Conservation (phyloP, 2,329 filamentous ascomycete species). For the Pseudogymnoascus sp. region DNA sequence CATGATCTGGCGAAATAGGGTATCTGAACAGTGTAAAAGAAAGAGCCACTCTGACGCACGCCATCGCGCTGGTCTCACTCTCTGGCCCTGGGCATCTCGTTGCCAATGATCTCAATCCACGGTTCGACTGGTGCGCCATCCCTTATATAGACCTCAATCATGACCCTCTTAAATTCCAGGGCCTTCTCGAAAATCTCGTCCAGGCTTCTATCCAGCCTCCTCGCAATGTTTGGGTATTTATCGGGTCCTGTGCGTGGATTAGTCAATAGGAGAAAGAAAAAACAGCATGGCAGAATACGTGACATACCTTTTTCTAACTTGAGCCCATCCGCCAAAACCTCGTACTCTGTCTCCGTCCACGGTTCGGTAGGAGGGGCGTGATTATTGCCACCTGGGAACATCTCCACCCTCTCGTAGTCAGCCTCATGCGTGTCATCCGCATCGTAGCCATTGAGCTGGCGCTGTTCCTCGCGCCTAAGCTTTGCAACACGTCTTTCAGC, state of each 20-base stretch:
- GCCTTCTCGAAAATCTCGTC: conserved; percentile 25
- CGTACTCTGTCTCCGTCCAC: conserved; percentile 6
- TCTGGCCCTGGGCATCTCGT: background rate
- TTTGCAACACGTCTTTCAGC: background rate
- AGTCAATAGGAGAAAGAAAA: background rate
- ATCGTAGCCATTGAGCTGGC: background rate
- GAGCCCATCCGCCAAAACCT: conserved; percentile 6
- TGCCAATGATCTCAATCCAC: background rate
- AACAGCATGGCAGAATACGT: background rate
- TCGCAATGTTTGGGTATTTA: conserved; percentile 18
- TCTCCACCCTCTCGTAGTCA: conserved; percentile 11
- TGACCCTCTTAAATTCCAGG: conserved; percentile 21
- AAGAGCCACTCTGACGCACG: background rate
- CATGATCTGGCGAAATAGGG: background rate
- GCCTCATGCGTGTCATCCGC: background rate
- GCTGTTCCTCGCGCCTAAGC: background rate
- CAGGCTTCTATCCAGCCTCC: conserved; percentile 19
- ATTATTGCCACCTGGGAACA: conserved; percentile 18
- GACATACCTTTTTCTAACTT: conserved; percentile 5
- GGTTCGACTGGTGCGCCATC: background rate
- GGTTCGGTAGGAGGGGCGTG: background rate
- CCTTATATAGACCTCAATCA: conserved; percentile 15
- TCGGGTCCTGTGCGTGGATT: conserved; percentile 12
- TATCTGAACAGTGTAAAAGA: conserved; percentile 1
- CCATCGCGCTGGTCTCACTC: background rate